Evolutionary conservation across 139 green algal species (phyloP).

Genomic region (Micromonas pusilla): DNA sequence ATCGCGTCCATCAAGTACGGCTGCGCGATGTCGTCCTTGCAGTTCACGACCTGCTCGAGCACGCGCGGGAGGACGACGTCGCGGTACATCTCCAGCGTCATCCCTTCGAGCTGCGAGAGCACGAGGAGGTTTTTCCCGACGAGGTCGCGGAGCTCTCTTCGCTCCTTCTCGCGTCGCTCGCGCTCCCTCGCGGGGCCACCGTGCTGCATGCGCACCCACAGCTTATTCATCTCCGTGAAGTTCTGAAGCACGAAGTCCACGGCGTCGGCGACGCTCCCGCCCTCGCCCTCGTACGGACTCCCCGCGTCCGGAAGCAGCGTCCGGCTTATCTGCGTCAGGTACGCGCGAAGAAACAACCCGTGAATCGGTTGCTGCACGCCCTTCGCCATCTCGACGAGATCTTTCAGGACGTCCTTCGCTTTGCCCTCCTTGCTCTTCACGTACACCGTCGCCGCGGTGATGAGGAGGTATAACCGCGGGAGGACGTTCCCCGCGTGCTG

Average conservation of each 20-base stretch:
- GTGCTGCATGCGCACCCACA: slow-evolving; percentile 83
- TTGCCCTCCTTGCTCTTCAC: slow-evolving; percentile 64
- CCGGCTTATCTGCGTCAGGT: slow-evolving; percentile 67
- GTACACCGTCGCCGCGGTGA: slow-evolving; percentile 79
- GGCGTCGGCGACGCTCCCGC: slow-evolving; percentile 51
- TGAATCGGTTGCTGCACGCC: slow-evolving; percentile 94
- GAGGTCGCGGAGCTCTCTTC: slow-evolving; percentile 84
- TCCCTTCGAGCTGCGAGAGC: slow-evolving; percentile 85
- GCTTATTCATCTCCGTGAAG: slow-evolving; percentile 99
- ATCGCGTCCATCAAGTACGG: slow-evolving; percentile 96
- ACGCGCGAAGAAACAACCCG: slow-evolving; percentile 90
- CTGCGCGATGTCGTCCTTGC: slow-evolving; percentile 95
- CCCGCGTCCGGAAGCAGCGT: slow-evolving; percentile 67
- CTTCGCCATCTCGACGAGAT: slow-evolving; percentile 93
- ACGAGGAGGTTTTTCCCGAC: slow-evolving; percentile 97
- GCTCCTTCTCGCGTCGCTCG: slow-evolving; percentile 65
- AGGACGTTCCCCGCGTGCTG: slow-evolving; percentile 94
- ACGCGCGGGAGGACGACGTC: slow-evolving; percentile 52
- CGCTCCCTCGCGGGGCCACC: neutral
- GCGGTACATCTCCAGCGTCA: slow-evolving; percentile 79
- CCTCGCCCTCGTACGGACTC: slow-evolving; percentile 55
- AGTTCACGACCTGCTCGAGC: slow-evolving; percentile 71
- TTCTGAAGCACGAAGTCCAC: slow-evolving; percentile 94
- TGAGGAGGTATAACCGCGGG: slow-evolving; percentile 90
- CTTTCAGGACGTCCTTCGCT: slow-evolving; percentile 77